Percentiles rank a stretch among this genome's conserved stretches.
Evolutionary conservation across 495 filamentous ascomycete genomes (phyloP).

Genomic region (Neurospora intermedia): DNA sequence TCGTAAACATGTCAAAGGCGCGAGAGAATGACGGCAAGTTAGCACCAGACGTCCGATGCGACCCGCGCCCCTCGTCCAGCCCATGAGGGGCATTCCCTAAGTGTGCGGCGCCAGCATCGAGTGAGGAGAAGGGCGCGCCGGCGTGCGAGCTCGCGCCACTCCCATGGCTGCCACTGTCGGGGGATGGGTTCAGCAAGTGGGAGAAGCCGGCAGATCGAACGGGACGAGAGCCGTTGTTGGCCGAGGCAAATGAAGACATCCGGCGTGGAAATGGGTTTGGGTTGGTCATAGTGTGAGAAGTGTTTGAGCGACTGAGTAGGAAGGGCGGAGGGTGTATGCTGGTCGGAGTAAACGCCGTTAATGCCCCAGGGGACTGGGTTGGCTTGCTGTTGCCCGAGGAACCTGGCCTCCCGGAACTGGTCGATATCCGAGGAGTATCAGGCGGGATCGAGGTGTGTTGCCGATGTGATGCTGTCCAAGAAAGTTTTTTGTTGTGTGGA

Average conservation of each 20-base stretch:
- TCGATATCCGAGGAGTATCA: background rate
- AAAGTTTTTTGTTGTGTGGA: background rate
- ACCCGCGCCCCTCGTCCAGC: conserved; percentile 24
- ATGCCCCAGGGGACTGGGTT: background rate
- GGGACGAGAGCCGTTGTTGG: conserved; percentile 32
- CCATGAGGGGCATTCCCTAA: conserved; percentile 14
- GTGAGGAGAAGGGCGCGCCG: conserved; percentile 4
- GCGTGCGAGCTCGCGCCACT: conserved; percentile 30
- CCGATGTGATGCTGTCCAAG: background rate
- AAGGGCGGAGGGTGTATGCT: background rate
- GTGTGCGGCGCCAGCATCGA: conserved; percentile 13
- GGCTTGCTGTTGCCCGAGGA: background rate
- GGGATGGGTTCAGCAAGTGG: conserved; percentile 47
- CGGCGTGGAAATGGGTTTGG: conserved; percentile 20
- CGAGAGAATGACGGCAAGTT: conserved; percentile 48
- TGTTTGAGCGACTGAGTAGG: background rate
- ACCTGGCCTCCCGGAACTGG: background rate
- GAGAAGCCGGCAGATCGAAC: conserved; percentile 46
- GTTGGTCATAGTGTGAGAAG: background rate
- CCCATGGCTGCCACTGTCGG: conserved; percentile 25
- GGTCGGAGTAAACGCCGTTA: background rate
- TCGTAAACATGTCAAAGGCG: conserved; percentile 44
- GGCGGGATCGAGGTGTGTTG: background rate
- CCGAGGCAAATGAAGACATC: conserved; percentile 56
- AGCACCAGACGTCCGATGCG: conserved; percentile 2